Conservation (phyloP, 148 eudicot genomes). For the Selenicereus undatus region DNA sequence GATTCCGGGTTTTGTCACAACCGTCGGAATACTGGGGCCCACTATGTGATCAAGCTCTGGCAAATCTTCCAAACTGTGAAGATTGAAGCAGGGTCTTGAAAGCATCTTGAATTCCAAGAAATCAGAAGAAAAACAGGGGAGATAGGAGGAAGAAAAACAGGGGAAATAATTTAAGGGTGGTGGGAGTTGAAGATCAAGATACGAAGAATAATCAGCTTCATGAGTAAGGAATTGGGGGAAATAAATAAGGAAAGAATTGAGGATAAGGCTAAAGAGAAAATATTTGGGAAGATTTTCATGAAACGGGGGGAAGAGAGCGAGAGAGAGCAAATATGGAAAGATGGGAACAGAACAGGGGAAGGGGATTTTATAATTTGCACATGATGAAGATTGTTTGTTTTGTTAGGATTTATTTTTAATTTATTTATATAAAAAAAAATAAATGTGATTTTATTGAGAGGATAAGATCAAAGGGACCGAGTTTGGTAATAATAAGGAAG, state of each 20-base stretch:
- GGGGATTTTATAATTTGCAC: not conserved
- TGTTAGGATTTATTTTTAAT: not conserved
- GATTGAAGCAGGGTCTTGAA: conserved; percentile 27
- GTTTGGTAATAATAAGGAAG: not conserved
- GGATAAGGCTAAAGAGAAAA: conserved; percentile 26
- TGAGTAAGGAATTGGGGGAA: conserved; percentile 6
- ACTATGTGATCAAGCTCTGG: conserved; percentile 19
- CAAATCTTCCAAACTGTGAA: conserved; percentile 15
- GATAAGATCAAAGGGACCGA: conserved; percentile 30
- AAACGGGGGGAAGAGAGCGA: not conserved
- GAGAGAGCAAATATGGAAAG: not conserved
- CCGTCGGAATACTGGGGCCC: conserved; percentile 27
- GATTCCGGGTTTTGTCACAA: conserved; percentile 41
- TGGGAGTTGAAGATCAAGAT: conserved; percentile 25
- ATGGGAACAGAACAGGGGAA: not conserved
- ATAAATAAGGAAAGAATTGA: conserved; percentile 15
- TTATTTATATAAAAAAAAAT: not conserved
- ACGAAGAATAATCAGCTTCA: conserved; percentile 28
- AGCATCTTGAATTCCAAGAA: conserved; percentile 11
- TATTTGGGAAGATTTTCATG: not conserved
- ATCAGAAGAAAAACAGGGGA: not conserved
- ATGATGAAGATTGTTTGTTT: not conserved
- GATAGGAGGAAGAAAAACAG: not conserved
- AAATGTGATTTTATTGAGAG: not conserved
- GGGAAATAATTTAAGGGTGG: not conserved